Conservation (phyloP, 352 stramenopile species). For the Blastocystis sp. region DNA sequence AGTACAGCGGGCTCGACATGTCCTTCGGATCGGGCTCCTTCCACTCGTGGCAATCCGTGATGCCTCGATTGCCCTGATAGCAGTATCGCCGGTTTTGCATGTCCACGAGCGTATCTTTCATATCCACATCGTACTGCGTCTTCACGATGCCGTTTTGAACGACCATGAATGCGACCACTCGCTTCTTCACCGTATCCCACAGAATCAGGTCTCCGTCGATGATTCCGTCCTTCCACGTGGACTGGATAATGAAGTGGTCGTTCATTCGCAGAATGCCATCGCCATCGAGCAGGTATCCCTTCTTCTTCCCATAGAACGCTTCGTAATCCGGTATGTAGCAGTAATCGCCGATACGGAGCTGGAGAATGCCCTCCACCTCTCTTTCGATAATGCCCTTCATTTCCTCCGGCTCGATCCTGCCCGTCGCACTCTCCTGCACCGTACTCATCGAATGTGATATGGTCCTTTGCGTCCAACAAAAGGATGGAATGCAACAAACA, state of each 20-base stretch:
- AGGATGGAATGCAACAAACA: constrained; percentile 52
- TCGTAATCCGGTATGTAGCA: constrained; percentile 20
- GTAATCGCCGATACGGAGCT: neutral
- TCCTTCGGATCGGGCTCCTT: neutral
- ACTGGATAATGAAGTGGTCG: neutral
- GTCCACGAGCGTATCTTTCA: neutral
- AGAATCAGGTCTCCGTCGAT: neutral
- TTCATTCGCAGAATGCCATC: constrained; percentile 29
- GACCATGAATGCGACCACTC: neutral
- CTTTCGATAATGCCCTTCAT: constrained; percentile 1
- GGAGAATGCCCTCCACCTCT: neutral
- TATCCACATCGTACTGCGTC: neutral
- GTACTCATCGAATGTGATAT: no score
- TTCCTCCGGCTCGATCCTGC: neutral
- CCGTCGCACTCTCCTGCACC: no score
- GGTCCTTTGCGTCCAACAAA: no score
- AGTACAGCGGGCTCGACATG: no score
- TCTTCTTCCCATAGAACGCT: constrained; percentile 11
- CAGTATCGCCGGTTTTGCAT: neutral
- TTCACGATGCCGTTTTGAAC: neutral
- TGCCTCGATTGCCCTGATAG: neutral
- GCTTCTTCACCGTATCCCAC: constrained; percentile 2
- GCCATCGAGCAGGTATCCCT: neutral
- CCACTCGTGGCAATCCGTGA: neutral
- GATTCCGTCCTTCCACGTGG: constrained; percentile 15